A percentile compares a stretch with the other conserved stretches of the same genome.
Conservation (phyloP, 371 early-diverging fungal species). For the Zancudomyces culisetae region DNA sequence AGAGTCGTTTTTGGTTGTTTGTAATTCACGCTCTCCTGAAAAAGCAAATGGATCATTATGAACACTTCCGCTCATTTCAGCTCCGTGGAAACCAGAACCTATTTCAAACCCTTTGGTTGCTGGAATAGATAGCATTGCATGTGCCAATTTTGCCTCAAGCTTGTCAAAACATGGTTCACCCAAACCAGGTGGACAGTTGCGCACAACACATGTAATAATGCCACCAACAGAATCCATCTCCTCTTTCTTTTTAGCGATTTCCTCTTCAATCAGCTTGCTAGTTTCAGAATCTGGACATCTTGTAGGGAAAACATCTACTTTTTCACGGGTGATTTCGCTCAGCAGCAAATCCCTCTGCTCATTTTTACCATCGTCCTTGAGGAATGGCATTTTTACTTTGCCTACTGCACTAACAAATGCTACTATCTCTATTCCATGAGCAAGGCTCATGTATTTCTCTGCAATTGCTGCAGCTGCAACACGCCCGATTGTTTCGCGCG, state of each 20-base stretch:
- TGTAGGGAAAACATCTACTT: slow-evolving; percentile 49
- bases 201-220: slow-evolving; percentile 90
- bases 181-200: slow-evolving; percentile 80
- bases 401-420: slow-evolving; percentile 88
- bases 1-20: slow-evolving; percentile 78
- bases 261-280: slow-evolving; percentile 44
- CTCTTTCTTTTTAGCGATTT: slow-evolving; percentile 56
- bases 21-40: slow-evolving; percentile 34
- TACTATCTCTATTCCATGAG: slow-evolving; percentile 74
- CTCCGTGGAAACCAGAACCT: slow-evolving; percentile 82
- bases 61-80: slow-evolving; percentile 61
- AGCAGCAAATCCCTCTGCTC: slow-evolving; percentile 40
- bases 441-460: slow-evolving; percentile 70
- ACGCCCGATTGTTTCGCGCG: slow-evolving; percentile 92
- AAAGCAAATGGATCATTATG: slow-evolving; percentile 85
- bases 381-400: slow-evolving; percentile 40
- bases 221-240: slow-evolving; percentile 88
- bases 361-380: slow-evolving; percentile 10
- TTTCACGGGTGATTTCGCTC: slow-evolving; percentile 42
- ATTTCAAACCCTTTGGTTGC: slow-evolving; percentile 96
- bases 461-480: slow-evolving; percentile 93
- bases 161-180: slow-evolving; percentile 98
- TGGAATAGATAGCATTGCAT: slow-evolving; percentile 97
- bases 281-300: slow-evolving; percentile 50
- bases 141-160: slow-evolving; percentile 87